Evolutionary conservation across 768 basidiomycete genomes (phyloP), one percentile per base, ranked within the genome.

Genomic region (Xerocomus potaroensis): DNA sequence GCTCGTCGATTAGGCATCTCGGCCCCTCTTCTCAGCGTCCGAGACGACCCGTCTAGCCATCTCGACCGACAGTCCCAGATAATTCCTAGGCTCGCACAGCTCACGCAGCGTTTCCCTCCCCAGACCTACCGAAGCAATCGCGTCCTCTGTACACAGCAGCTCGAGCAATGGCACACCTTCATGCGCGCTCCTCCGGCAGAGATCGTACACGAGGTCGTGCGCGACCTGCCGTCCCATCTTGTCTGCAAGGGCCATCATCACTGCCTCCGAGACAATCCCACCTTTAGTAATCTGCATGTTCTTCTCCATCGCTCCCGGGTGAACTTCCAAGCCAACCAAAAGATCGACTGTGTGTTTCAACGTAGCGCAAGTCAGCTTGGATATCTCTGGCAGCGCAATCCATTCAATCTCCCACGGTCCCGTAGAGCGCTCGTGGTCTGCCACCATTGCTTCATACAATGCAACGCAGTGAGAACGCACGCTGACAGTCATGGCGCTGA

Each of bases 321-420:
- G 63, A 8, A 75, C 71, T 41, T 75, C 69, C 43, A 76, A 45
- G 3, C 73, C 73, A 21, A 55, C 54, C 10, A 73, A 47, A 6
- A 76, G 49, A 8, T 62, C 61, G 22, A 49, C 52, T 1, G 71
- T 73, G 35, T 74, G 71, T 41, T 52, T 54, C 40, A 76, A 47
- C 0, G 67, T 62, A 6, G 73, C 69, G 33, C 71, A 69, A 0
- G 71, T 71, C 52, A 76, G 53, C 22, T 68, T 74, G 48, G 61
- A 70, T 36, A 72, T 71, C 53, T 76, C 72, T 2, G 73, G 73
- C 7, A 76, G 47, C 16, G 65, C 69, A 7, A 76, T 71, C 74
- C 73, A 76, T 48, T 76, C 74, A n/a, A 75, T 71, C 53, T 76
- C 70, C 73, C 73, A 76, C 21, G 73, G 72, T 19, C 75, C 75